Conservation (phyloP, 78 protist species). For the Polysphondylium violaceum region DNA sequence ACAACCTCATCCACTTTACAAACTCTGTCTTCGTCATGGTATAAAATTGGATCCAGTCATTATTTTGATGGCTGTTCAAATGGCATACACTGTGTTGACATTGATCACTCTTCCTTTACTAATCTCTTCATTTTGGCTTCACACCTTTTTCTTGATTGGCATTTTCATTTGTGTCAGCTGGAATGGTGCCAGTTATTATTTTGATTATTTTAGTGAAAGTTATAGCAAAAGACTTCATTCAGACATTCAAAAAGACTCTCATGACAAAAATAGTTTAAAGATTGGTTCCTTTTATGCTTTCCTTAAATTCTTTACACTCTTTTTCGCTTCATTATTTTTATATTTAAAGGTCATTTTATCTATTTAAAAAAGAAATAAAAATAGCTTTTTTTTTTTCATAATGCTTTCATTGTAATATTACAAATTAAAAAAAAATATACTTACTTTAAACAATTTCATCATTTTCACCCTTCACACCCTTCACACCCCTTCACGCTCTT, state of each 20-base stretch:
- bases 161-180: slow-evolving; percentile 63
- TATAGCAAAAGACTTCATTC: slow-evolving; percentile 68
- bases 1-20: slow-evolving; percentile 84
- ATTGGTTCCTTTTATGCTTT: neutral
- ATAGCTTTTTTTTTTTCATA: neutral
- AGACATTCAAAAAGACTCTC: slow-evolving; percentile 33
- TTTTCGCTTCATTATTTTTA: neutral
- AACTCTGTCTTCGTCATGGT: slow-evolving; percentile 31
- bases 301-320: neutral
- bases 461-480: neutral
- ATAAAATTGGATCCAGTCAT: slow-evolving; percentile 42
- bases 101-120: slow-evolving; percentile 54
- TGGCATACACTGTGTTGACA: slow-evolving; percentile 62
- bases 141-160: slow-evolving; percentile 45
- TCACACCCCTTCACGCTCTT: neutral
- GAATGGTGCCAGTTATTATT: slow-evolving; percentile 86
- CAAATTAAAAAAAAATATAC: too few relatives aligned
- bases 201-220: slow-evolving; percentile 79
- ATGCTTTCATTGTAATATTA: neutral
- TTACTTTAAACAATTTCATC: too few relatives aligned
- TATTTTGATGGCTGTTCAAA: slow-evolving; percentile 65
- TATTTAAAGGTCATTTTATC: neutral
- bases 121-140: slow-evolving; percentile 40
- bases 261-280: neutral
- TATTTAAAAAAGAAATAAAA: neutral